phyloP scores from a whole-genome alignment of 2,329 filamentous ascomycete genomes.

The Leptographium radiaticola region DNA sequence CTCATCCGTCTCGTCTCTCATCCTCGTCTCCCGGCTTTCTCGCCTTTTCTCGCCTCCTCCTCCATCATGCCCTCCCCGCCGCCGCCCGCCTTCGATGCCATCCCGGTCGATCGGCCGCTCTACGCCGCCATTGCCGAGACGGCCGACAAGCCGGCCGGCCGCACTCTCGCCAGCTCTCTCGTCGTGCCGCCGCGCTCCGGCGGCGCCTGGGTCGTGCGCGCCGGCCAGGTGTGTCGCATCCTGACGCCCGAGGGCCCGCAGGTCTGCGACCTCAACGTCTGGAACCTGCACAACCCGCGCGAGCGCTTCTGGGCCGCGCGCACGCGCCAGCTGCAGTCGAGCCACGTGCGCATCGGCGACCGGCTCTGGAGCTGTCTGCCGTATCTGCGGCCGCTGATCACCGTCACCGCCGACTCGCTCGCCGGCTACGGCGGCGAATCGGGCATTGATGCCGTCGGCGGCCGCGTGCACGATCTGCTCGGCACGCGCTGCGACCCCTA shows the following conservation, averaged over 20 bases:
- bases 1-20: too few relatives aligned
- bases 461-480: constrained; percentile 63
- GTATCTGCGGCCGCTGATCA: constrained; percentile 61
- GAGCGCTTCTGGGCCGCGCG: constrained; percentile 74
- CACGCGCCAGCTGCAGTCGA: constrained; percentile 65
- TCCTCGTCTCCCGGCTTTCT: too few relatives aligned
- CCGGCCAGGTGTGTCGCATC: constrained; percentile 57
- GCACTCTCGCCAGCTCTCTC: constrained; percentile 35
- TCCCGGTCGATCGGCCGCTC: constrained; percentile 25
- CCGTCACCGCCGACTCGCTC: constrained; percentile 57
- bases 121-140: constrained; percentile 44
- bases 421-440: constrained; percentile 45
- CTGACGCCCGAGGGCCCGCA: constrained; percentile 67
- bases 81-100: not conserved
- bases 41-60: too few relatives aligned
- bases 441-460: constrained; percentile 47
- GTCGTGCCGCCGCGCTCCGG: constrained; percentile 62
- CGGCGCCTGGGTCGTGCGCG: constrained; percentile 56
- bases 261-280: constrained; percentile 76
- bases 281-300: constrained; percentile 62
- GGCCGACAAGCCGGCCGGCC: constrained; percentile 25
- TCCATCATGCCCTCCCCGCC: not conserved
- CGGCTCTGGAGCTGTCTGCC: constrained; percentile 68
- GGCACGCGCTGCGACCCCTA: constrained; percentile 80
- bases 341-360: constrained; percentile 59